Percentiles rank a stretch among this genome's conserved stretches.
phyloP scores from a whole-genome alignment of 441 rosid species.

The California macrophylla region DNA sequence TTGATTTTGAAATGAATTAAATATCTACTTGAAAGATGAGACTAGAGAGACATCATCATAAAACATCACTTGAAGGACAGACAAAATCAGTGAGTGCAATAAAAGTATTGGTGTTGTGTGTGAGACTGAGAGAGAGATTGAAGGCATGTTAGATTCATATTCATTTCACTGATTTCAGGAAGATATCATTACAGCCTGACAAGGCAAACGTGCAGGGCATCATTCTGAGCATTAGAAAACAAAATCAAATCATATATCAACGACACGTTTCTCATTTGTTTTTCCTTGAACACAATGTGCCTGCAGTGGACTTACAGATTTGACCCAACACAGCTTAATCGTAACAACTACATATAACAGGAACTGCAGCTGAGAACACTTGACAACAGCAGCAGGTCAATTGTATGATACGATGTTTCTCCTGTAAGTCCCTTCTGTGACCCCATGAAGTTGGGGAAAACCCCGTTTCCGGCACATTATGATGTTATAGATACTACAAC shows the following conservation, averaged over 20 bases:
- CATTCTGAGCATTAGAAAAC: not conserved
- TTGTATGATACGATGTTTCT: too few species aligned
- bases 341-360: not conserved
- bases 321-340: not conserved
- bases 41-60: too few species aligned
- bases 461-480: not conserved
- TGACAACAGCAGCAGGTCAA: not conserved
- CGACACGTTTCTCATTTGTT: not conserved
- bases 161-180: too few species aligned
- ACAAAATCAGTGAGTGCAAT: not conserved
- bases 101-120: not conserved
- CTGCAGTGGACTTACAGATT: not conserved
- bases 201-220: slow-evolving; percentile 1
- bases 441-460: too few species aligned
- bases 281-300: not conserved
- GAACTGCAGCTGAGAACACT: not conserved
- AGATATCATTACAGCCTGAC: slow-evolving; percentile 1
- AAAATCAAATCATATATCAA: not conserved
- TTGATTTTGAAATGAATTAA: not conserved
- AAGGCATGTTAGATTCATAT: not conserved
- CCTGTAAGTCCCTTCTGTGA: too few species aligned
- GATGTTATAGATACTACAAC: too few species aligned
- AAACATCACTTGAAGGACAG: not conserved
- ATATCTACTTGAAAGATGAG: not conserved
- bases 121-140: not conserved